Percentiles rank a stretch among this genome's conserved stretches.
phyloP scores from a whole-genome alignment of 1,284 basidiomycete genomes.

The Peniophora sp. region DNA sequence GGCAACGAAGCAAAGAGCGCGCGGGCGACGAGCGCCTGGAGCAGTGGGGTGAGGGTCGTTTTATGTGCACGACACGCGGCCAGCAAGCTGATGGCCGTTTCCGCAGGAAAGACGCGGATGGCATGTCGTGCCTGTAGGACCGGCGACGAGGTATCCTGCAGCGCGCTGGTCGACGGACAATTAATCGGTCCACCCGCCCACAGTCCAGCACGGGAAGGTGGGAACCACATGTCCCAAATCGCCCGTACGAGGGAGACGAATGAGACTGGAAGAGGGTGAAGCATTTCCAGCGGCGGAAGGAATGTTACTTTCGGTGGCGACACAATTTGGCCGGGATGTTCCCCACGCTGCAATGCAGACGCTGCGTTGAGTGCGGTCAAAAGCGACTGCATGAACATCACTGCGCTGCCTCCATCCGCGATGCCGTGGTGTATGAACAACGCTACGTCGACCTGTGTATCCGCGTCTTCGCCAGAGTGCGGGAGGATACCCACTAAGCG shows the following conservation, averaged over 20 bases:
- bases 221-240: conserved; percentile 2
- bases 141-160: not conserved
- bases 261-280: conserved; percentile 1
- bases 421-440: conserved; percentile 8
- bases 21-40: conserved; percentile 1
- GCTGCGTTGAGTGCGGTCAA: conserved; percentile 3
- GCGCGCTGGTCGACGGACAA: not conserved
- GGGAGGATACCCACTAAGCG: not conserved
- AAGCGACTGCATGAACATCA: conserved; percentile 3
- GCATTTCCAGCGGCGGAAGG: conserved; percentile 1
- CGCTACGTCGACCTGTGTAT: conserved; percentile 1
- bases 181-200: not conserved
- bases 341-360: not conserved
- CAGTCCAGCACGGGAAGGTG: not conserved
- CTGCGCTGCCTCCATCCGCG: conserved; percentile 5
- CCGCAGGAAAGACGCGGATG: not conserved
- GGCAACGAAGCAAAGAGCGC: conserved; percentile 4
- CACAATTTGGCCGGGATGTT: not conserved
- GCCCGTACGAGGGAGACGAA: conserved; percentile 1
- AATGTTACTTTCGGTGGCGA: not conserved
- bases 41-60: conserved; percentile 3
- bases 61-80: conserved; percentile 1
- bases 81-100: not conserved
- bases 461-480: not conserved
- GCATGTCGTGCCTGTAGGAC: not conserved